Evolutionary conservation across 192 early-diverging fungal species (phyloP), one percentile per base, ranked within the genome.

Genomic region (Umbelopsis ramanniana): DNA sequence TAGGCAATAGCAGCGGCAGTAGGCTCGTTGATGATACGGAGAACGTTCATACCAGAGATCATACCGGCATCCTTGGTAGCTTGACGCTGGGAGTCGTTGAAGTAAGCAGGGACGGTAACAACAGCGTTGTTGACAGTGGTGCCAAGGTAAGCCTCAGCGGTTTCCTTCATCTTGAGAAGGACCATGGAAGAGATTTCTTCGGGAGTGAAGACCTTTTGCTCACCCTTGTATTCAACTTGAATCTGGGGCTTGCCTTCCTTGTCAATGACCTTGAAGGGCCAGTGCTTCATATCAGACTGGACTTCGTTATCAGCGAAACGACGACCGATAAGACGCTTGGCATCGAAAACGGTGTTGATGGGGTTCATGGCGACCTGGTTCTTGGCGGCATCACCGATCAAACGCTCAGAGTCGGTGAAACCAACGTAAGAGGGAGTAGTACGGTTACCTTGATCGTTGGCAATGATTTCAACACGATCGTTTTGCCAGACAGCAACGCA

Each of bases 111-210:
- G 68, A 97, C 95, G 55, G 96, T 97, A 76, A 97, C 84, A 75
- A 97, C 95, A 57, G 96, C 96, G 78, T 97, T 88, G 82, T 86
- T 86, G 75, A 92, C 85, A n/a, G 52, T 71, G 48, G 35, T 71
- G 26, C 90, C 91, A 48, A 97, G 86, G 84, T 92, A 97, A 47
- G 88, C 80, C 84, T 96, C 95, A 70, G 95, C 95, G 72, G 88
- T 91, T 73, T 95, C 94, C 91, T 95, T 95, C 96, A 97, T 97
- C 88, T 95, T 96, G 82, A 84, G 75, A 55, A 98, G 88, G 68
- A 98, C 91, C 95, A 99, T 97, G 76, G 97, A 93, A 22, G 97
- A 99, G 85, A 99, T 92, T 94, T 97, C 96, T 85, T 98, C 96
- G 55, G 96, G 94, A 43, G 92, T 88, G 82, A 97, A 95, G 45